These are phyloP conservation scores for Nitzschia sp. DNA, from an alignment of 108 stramenopile genomes.

Conservation along the genomic window DNA sequence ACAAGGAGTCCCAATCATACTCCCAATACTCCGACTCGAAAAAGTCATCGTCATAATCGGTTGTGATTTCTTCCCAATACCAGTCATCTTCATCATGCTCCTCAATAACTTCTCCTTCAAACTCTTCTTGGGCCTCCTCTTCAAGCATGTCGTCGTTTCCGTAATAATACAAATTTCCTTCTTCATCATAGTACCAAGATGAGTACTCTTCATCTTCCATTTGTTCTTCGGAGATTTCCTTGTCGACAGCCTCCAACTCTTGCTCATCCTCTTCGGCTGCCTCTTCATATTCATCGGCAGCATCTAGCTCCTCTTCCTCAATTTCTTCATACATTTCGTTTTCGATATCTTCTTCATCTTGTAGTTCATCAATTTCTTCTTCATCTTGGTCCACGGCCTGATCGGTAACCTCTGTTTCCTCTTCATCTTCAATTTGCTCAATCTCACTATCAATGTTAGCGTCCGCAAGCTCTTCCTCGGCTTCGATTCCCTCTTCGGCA, in stretches of 20 bases:
- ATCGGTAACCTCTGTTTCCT: conserved; percentile 5
- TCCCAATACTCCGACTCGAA: conserved; percentile 44
- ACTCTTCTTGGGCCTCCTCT: conserved; percentile 3
- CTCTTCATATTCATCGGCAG: conserved; percentile 18
- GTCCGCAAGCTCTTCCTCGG: conserved; percentile 30
- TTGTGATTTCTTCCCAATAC: conserved; percentile 37
- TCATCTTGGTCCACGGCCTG: conserved; percentile 14
- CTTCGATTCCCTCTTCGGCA: conserved; percentile 22
- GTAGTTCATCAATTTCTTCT: conserved; percentile 19
- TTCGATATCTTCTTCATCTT: conserved; percentile 8
- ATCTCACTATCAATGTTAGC: conserved; percentile 16
- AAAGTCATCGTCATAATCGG: conserved; percentile 37
- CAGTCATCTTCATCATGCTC: conserved; percentile 10
- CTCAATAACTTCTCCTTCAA: background rate
- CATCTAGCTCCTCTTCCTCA: conserved; percentile 19
- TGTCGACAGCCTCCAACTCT: conserved; percentile 22
- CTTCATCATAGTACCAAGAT: conserved; percentile 1
- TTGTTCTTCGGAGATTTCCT: conserved; percentile 16
- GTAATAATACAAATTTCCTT: background rate
- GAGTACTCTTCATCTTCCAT: conserved; percentile 16
- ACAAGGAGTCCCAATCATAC: conserved; percentile 49
- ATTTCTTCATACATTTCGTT: conserved; percentile 24
- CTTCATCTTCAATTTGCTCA: conserved; percentile 19
- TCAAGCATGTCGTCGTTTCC: background rate
- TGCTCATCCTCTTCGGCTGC: conserved; percentile 31